Evolutionary conservation across 192 early-diverging fungal species (phyloP).

Genomic region (Coemansia sp.): DNA sequence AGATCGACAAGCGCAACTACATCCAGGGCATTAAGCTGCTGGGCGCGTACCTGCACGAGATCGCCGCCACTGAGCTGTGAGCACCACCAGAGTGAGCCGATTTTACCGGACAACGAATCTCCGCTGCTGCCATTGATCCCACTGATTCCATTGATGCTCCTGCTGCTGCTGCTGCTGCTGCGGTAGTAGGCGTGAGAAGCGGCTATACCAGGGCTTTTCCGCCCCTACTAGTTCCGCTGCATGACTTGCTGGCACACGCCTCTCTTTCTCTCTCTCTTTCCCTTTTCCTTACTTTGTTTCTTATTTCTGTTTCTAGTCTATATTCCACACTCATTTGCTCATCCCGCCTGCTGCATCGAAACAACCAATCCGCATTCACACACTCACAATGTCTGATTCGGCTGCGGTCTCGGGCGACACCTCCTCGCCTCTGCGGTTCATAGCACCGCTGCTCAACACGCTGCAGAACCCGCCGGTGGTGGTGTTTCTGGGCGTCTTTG

Average conservation of each 20-base stretch:
- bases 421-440: constrained; percentile 3
- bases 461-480: constrained; percentile 19
- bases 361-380: background rate
- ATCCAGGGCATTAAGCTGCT: constrained; percentile 94
- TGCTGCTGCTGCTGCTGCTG: too few species aligned
- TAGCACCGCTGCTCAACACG: constrained; percentile 14
- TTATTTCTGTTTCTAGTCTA: background rate
- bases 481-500: constrained; percentile 12
- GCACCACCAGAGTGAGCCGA: too few species aligned
- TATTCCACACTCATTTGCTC: background rate
- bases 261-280: background rate
- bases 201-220: too few species aligned
- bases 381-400: background rate
- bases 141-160: too few species aligned
- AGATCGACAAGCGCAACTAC: constrained; percentile 89
- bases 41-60: constrained; percentile 85
- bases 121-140: too few species aligned
- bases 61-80: constrained; percentile 55
- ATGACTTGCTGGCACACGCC: too few species aligned
- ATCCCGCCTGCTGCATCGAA: too few species aligned
- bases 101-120: too few species aligned
- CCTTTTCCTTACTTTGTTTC: background rate
- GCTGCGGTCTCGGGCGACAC: background rate
- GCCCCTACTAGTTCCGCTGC: too few species aligned
- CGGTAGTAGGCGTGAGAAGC: too few species aligned